phyloP scores from a whole-genome alignment of 768 basidiomycete species.

The Saitozyma sp. region DNA sequence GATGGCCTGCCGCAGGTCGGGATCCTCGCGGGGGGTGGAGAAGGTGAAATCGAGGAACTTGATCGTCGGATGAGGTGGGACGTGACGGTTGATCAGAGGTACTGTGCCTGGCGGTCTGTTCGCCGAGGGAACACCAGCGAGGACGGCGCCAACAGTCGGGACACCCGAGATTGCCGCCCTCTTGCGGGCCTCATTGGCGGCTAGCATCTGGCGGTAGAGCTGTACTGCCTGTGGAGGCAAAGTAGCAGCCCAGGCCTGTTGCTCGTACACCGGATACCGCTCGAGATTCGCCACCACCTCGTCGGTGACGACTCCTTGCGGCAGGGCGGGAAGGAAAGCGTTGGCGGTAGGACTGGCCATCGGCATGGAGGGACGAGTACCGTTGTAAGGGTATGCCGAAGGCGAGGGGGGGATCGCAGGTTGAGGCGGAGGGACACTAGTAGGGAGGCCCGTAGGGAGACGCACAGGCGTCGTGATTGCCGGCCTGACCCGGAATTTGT shows the following conservation, averaged over 20 bases:
- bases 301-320: conserved; percentile 38
- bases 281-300: conserved; percentile 41
- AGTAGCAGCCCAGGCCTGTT: conserved; percentile 36
- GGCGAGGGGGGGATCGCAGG: conserved; percentile 1
- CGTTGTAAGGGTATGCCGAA: conserved; percentile 1
- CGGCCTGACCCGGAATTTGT: conserved; percentile 10
- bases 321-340: conserved; percentile 35
- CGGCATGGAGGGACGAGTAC: neutral
- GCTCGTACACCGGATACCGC: conserved; percentile 40
- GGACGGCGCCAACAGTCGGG: neutral
- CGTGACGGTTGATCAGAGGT: conserved; percentile 10
- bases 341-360: neutral
- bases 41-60: conserved; percentile 42
- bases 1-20: conserved; percentile 23
- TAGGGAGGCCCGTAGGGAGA: neutral
- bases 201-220: conserved; percentile 36
- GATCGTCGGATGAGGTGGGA: conserved; percentile 36
- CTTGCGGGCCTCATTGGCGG: conserved; percentile 27
- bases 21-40: conserved; percentile 6
- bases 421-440: neutral
- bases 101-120: neutral
- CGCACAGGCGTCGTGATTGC: neutral
- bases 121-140: neutral
- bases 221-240: conserved; percentile 27
- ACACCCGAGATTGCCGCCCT: neutral